These are phyloP conservation scores for Leptoxyphium fumago DNA, from an alignment of 2,329 filamentous ascomycete species.

Conservation along the genomic window DNA sequence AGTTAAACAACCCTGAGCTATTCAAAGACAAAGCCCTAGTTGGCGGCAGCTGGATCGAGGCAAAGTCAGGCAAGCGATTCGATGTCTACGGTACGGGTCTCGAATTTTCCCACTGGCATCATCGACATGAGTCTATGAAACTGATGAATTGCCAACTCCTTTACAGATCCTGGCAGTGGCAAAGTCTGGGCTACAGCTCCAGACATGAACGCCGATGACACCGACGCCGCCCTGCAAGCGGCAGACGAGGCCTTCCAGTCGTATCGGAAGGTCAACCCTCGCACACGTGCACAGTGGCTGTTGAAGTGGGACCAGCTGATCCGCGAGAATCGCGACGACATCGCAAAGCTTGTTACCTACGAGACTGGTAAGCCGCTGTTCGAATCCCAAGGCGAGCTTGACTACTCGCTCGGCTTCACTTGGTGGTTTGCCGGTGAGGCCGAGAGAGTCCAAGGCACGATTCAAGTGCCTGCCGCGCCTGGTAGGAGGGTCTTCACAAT, in stretches of 20 bases:
- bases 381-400: constrained; percentile 38
- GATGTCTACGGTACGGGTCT: constrained; percentile 34
- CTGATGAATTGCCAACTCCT: background rate
- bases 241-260: constrained; percentile 46
- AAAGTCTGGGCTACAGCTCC: constrained; percentile 35
- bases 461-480: constrained; percentile 44
- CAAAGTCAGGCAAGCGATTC: constrained; percentile 42
- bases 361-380: constrained; percentile 40
- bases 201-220: constrained; percentile 40
- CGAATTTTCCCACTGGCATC: background rate
- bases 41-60: constrained; percentile 40
- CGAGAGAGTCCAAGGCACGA: constrained; percentile 46
- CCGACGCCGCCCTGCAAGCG: constrained; percentile 43
- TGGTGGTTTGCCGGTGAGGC: constrained; percentile 48
- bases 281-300: constrained; percentile 46
- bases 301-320: constrained; percentile 53
- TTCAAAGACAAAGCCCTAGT: constrained; percentile 41
- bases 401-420: constrained; percentile 39
- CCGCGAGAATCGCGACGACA: constrained; percentile 44
- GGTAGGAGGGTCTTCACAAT: constrained; percentile 54
- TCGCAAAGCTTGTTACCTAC: constrained; percentile 48
- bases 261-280: constrained; percentile 46
- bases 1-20: constrained; percentile 40
- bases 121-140: background rate
- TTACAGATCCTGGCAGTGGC: constrained; percentile 35